Conservation (phyloP, 2,329 filamentous ascomycete species). For the Colletotrichum destructivum region DNA sequence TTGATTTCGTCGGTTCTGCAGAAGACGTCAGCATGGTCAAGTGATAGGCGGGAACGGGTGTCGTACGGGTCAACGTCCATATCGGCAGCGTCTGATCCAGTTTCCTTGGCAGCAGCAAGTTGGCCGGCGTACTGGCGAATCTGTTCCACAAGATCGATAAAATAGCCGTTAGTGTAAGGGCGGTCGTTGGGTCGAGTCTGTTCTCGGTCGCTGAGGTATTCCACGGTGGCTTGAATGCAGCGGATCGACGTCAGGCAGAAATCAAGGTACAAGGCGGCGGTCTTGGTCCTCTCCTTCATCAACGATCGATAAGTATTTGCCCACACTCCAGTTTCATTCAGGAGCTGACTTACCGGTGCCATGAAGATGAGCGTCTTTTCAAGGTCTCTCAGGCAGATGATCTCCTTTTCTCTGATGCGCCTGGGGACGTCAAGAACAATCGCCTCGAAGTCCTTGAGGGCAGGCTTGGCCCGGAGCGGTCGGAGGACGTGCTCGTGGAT, state of each 20-base stretch:
- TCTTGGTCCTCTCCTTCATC: conserved; percentile 84
- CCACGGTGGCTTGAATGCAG: conserved; percentile 91
- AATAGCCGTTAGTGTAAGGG: conserved; percentile 96
- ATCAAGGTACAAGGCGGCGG: conserved; percentile 80
- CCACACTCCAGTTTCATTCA: conserved; percentile 68
- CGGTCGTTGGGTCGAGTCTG: conserved; percentile 87
- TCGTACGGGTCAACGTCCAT: conserved; percentile 74
- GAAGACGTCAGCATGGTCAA: conserved; percentile 20
- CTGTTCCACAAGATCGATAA: conserved; percentile 95
- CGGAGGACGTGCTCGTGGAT: conserved; percentile 85
- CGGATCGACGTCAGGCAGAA: conserved; percentile 93
- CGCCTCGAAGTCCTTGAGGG: conserved; percentile 84
- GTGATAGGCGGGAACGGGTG: conserved; percentile 32
- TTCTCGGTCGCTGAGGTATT: conserved; percentile 88
- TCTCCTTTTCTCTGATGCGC: conserved; percentile 86
- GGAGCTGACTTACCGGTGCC: conserved; percentile 87
- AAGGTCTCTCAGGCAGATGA: conserved; percentile 91
- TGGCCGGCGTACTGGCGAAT: conserved; percentile 91
- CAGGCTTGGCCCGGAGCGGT: conserved; percentile 81
- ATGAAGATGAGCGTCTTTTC: conserved; percentile 94
- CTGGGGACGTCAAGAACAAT: conserved; percentile 84
- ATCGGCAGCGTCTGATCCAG: conserved; percentile 70
- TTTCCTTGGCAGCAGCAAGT: conserved; percentile 81
- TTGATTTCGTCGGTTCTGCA: conserved; percentile 77
- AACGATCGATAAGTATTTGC: conserved; percentile 79